Conservation (phyloP, 2,329 filamentous ascomycete species). For the Fusarium keratoplasticum region DNA sequence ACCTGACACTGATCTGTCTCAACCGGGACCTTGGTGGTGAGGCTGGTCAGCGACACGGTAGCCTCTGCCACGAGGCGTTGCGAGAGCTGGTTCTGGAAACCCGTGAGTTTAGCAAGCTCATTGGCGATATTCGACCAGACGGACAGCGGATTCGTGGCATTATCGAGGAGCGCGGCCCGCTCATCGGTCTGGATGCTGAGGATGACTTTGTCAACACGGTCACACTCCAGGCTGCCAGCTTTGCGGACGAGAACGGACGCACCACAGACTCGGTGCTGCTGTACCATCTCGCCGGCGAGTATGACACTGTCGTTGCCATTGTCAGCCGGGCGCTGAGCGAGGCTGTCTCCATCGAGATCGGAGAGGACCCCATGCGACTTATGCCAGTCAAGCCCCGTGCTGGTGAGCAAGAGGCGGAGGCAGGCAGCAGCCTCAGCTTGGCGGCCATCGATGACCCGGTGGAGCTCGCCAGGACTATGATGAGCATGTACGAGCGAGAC, state of each 20-base stretch:
- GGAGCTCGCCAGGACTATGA: conserved; percentile 70
- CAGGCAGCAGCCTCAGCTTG: conserved; percentile 69
- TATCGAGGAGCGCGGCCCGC: conserved; percentile 84
- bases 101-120: conserved; percentile 91
- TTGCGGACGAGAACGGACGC: conserved; percentile 93
- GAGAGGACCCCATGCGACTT: conserved; percentile 81
- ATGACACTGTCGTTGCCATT: conserved; percentile 91
- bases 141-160: conserved; percentile 87
- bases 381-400: conserved; percentile 82
- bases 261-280: conserved; percentile 94
- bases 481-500: conserved; percentile 71
- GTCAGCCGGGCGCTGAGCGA: conserved; percentile 92
- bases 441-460: conserved; percentile 71
- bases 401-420: conserved; percentile 53
- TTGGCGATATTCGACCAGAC: conserved; percentile 90
- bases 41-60: conserved; percentile 79
- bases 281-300: conserved; percentile 94
- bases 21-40: conserved; percentile 85
- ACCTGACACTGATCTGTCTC: conserved; percentile 89
- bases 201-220: conserved; percentile 91
- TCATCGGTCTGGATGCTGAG: conserved; percentile 84
- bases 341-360: conserved; percentile 86
- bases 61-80: conserved; percentile 90
- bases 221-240: conserved; percentile 89
- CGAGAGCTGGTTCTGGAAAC: conserved; percentile 97